These are phyloP conservation scores for Spergularia bocconei DNA, from an alignment of 148 eudicot species.

Conservation along the genomic window DNA sequence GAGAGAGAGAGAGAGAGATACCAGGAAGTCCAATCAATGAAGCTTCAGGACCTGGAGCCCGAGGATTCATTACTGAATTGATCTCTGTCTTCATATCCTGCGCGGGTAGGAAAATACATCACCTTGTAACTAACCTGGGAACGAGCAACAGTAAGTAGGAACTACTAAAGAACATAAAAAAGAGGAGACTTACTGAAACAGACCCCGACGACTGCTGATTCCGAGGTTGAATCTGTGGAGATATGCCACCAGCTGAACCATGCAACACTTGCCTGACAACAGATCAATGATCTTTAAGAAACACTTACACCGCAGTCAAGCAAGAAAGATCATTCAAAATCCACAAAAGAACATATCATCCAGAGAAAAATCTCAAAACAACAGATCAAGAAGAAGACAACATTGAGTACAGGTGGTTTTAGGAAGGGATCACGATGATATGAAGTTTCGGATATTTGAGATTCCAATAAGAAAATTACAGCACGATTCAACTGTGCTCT, in stretches of 20 bases:
- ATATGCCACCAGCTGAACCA: constrained; percentile 82
- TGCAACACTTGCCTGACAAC: constrained; percentile 87
- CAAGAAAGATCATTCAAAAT: not conserved
- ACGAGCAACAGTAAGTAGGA: not conserved
- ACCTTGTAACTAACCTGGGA: not conserved
- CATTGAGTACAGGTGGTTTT: not conserved
- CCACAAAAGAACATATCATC: not conserved
- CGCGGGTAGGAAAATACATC: constrained; percentile 11
- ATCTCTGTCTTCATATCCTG: constrained; percentile 64
- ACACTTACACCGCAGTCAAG: not conserved
- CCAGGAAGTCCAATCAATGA: constrained; percentile 65
- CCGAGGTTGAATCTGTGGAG: constrained; percentile 78
- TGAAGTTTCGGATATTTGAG: not conserved
- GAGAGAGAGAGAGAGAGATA: constrained; percentile 17
- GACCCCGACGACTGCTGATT: constrained; percentile 76
- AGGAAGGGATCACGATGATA: not conserved
- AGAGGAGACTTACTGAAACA: constrained; percentile 34
- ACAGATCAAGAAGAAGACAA: not conserved
- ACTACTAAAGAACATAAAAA: not conserved
- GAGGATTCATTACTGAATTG: constrained; percentile 48
- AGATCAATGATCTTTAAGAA: not conserved
- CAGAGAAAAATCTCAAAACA: not conserved
- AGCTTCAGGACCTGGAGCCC: constrained; percentile 55
- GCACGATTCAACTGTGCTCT: too few species aligned
- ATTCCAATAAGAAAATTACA: not conserved